Evolutionary conservation across 805 yeast genomes (phyloP).

Genomic region (Candida ascalaphidarum): DNA sequence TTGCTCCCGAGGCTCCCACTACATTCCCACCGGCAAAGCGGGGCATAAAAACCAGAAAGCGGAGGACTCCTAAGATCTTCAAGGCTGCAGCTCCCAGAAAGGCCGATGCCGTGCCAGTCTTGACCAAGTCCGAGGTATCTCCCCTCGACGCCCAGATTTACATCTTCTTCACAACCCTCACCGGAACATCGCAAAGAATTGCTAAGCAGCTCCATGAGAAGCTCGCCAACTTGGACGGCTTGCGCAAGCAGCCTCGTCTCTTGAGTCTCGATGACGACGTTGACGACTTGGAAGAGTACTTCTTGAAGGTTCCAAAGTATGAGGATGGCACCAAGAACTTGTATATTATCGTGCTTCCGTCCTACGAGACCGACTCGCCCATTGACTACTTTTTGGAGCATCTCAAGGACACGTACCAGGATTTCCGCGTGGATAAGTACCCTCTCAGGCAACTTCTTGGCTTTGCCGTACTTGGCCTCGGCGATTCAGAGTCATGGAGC

Average conservation of each 20-base stretch:
- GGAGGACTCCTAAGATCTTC: conserved; percentile 34
- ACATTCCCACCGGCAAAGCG: conserved; percentile 4
- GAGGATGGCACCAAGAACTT: conserved; percentile 31
- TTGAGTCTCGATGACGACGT: conserved; percentile 72
- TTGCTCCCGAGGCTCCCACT: conserved; percentile 15
- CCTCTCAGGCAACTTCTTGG: conserved; percentile 68
- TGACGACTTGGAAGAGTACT: conserved; percentile 77
- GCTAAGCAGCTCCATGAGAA: conserved; percentile 45
- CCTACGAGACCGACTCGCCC: conserved; percentile 90
- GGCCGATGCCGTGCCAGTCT: conserved; percentile 19
- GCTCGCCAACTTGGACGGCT: conserved; percentile 17
- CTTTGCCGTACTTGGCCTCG: conserved; percentile 79
- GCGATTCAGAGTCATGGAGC: conserved; percentile 77
- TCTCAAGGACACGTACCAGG: conserved; percentile 71
- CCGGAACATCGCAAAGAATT: conserved; percentile 70
- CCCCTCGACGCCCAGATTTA: conserved; percentile 48
- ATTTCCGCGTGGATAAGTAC: conserved; percentile 76
- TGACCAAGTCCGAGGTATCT: conserved; percentile 30
- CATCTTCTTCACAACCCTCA: conserved; percentile 76
- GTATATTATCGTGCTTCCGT: conserved; percentile 73
- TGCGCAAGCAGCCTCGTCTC: conserved; percentile 38
- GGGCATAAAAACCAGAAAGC: conserved; percentile 12
- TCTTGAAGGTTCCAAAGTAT: conserved; percentile 49
- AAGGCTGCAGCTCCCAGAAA: conserved; percentile 22
- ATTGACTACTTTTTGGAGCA: conserved; percentile 80